Base-by-base conservation (phyloP, 2,329 filamentous ascomycete species). In the Trematosphaeria pertusa region DNA sequence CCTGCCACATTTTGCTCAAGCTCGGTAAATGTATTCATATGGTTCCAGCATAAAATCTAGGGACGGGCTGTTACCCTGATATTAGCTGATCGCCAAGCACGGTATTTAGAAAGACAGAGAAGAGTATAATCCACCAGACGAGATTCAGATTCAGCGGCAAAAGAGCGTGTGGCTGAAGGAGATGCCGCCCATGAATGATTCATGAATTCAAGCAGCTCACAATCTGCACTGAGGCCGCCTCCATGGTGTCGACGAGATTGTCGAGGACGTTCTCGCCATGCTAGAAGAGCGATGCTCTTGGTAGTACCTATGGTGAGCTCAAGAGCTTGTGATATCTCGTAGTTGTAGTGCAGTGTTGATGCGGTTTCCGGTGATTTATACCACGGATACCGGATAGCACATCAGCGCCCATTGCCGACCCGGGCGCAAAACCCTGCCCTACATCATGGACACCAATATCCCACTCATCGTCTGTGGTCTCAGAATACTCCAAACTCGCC, bases 371-470 rank as follows among this genome's bases (percentile, higher is more conserved):
- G 58, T 73, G 30, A 61, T 73, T 48, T 73, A 65, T 51, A 62
- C 61, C 15, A 70, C 63, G 5, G 71, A 73, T 50, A 73, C 73
- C 46, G 71, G 71, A 7, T 71, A 62, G 44, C 69, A 72, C 37
- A 66, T 72, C 19, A 61, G 70, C 7, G 66, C 72, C 33, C 70
- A 73, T 45, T 58, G 72, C 2, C 55, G 73, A 2, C 67, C 65
- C 37, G 67, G 70, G 3, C 71, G 72, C 1, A 74, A 74, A 48
- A 58, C 66, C n/a, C 68, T 60, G 20, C 61, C 64, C 3, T 73
- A 65, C 41, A 69, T 72, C 50, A 69, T 69, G 45, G 72, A 74
- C 43, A 65, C 73, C 42, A 68, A 71, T 20, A 61, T 73, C 10
- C 72, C 72, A 1, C 48, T 74, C 17, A 58, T 70, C 20, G 56